Conservation (phyloP, 2,329 filamentous ascomycete genomes). For the Fusarium abutilonis region DNA sequence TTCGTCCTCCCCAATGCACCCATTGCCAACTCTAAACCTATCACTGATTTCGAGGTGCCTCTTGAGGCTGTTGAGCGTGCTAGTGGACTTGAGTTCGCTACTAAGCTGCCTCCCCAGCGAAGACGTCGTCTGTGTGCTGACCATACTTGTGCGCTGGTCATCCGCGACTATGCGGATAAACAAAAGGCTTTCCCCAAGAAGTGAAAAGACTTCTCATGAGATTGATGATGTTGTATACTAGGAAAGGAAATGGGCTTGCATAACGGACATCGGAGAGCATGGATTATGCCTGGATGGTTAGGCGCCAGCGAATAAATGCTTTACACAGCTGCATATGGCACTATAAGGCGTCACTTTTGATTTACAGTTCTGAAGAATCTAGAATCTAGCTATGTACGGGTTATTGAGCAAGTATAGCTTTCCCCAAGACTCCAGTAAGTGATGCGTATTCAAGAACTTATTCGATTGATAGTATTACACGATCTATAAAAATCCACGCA, state of each 20-base stretch:
- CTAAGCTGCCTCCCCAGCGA: slow-evolving; percentile 76
- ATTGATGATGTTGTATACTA: slow-evolving; percentile 11
- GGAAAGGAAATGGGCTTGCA: not conserved
- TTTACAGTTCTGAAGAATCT: not conserved
- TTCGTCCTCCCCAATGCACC: slow-evolving; percentile 94
- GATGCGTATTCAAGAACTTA: slow-evolving; percentile 12
- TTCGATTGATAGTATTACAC: slow-evolving; percentile 19
- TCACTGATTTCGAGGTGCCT: slow-evolving; percentile 94
- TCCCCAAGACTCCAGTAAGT: slow-evolving; percentile 1
- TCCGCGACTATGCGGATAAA: slow-evolving; percentile 77
- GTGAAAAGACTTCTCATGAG: not conserved
- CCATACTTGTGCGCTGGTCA: slow-evolving; percentile 81
- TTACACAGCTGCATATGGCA: slow-evolving; percentile 1
- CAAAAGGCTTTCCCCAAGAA: slow-evolving; percentile 67
- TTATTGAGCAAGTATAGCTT: not conserved
- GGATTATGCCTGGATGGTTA: not conserved
- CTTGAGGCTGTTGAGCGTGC: slow-evolving; percentile 92
- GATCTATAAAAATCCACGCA: not conserved
- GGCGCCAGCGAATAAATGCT: not conserved
- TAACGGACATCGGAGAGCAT: not conserved
- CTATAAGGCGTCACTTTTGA: not conserved
- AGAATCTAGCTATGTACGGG: not conserved
- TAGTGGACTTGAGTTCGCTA: slow-evolving; percentile 89
- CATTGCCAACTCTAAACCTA: slow-evolving; percentile 87
- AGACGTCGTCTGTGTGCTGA: slow-evolving; percentile 86